Evolutionary conservation across 352 stramenopile genomes (phyloP), one percentile per base, ranked within the genome.

Genomic region (Pythium grandisporangium): DNA sequence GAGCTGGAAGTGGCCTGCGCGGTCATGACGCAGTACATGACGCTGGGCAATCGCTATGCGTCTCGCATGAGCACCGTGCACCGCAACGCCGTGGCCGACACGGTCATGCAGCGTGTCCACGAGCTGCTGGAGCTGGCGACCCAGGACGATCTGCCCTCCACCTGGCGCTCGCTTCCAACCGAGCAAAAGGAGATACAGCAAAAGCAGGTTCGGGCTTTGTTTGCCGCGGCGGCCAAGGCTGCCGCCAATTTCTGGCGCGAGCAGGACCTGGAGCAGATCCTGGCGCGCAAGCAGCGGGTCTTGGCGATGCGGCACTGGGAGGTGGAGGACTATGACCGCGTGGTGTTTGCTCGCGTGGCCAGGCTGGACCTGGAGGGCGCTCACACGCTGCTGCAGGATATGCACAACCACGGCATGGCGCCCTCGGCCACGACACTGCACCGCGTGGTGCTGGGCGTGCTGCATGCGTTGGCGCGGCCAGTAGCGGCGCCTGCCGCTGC

Each of bases 1-100:
- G 74, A 88, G 33, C 22, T 85, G 43, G 71, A 84, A 25, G 55
- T 85, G 26, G 53, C 54, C 0, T 27, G 72, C 6, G 82, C 77
- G 37, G 43, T 86, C 26, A 72, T 89, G 66, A 69, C 72, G 34
- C 73, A 92, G 50, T 89, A 85, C 58, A 81, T 85, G 75, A 82
- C 73, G 24, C 63, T 55, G 11, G 76, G 64, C 6, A 74, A 66
- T 44, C 73, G 74, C 11, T 70, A 74, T 42, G 69, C 74, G 20
- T 58, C 53, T 44, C 69, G 73, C 5, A 56, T 92, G n/a, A 44
- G n/a, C 10, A 39, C 51, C 25, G 54, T 63, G n/a, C 59, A 51
- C 24, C 68, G 76, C 43, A 63, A 68, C 36, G 43, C 68, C 22
- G 53, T 80, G 21, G 66, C 56, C 14, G 56, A 58, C 2, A 67